Evolutionary conservation across 2,329 filamentous ascomycete species (phyloP).

Genomic region (Microsporum ferrugineum): DNA sequence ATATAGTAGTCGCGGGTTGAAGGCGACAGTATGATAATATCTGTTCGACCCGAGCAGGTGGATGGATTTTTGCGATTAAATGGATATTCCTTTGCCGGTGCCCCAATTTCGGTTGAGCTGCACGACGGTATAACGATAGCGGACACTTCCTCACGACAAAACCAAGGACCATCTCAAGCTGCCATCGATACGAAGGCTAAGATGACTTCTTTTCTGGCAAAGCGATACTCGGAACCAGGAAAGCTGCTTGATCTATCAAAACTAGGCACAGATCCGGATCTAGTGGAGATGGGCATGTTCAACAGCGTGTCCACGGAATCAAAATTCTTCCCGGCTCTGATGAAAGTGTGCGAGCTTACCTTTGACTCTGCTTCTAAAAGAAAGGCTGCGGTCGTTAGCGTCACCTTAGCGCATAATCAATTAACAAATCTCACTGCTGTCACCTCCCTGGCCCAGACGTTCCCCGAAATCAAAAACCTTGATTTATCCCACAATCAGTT

Average conservation of each 20-base stretch:
- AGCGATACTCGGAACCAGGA: constrained; percentile 57
- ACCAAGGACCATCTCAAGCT: constrained; percentile 32
- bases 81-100: constrained; percentile 56
- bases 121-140: constrained; percentile 18
- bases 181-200: constrained; percentile 53
- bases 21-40: constrained; percentile 59
- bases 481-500: constrained; percentile 81
- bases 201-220: constrained; percentile 58
- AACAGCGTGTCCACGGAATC: constrained; percentile 56
- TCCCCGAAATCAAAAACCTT: constrained; percentile 77
- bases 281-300: constrained; percentile 67
- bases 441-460: constrained; percentile 61
- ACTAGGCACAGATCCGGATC: constrained; percentile 58
- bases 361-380: constrained; percentile 64
- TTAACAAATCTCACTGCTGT: constrained; percentile 62
- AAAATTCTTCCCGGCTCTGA: constrained; percentile 86
- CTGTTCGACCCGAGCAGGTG: constrained; percentile 52
- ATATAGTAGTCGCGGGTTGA: constrained; percentile 56
- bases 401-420: constrained; percentile 70
- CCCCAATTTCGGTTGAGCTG: constrained; percentile 43
- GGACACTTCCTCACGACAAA: constrained; percentile 10
- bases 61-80: constrained; percentile 57
- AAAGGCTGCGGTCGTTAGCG: constrained; percentile 65
- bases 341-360: constrained; percentile 68
- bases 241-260: constrained; percentile 78